Evolutionary conservation across 768 basidiomycete genomes (phyloP).

Genomic region (Rhizopogon sp.): DNA sequence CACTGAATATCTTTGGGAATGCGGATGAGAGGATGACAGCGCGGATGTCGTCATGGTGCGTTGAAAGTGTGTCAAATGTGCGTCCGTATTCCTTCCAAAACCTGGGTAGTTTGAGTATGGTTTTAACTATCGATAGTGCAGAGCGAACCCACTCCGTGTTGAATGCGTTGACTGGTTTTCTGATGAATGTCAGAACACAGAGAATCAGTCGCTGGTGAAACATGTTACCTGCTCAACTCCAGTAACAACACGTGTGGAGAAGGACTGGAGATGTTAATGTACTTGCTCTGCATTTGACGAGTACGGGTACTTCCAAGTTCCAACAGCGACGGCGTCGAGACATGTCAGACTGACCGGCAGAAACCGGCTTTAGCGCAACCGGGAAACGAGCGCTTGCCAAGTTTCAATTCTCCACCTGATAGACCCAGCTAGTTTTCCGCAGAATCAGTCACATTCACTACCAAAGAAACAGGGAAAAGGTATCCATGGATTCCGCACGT

Average conservation of each 20-base stretch:
- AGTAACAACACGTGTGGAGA: conserved; percentile 35
- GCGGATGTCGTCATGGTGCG: conserved; percentile 39
- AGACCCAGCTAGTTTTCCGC: too few species aligned
- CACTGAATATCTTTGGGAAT: conserved; percentile 71
- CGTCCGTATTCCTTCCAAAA: conserved; percentile 69
- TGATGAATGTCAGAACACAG: conserved; percentile 15
- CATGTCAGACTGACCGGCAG: too few species aligned
- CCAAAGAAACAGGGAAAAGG: too few species aligned
- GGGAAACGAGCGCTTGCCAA: too few species aligned
- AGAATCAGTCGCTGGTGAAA: neutral
- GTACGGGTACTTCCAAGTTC: too few species aligned
- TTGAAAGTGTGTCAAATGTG: conserved; percentile 52
- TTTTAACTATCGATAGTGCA: neutral
- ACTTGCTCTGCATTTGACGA: conserved; percentile 6
- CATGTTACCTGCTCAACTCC: conserved; percentile 29
- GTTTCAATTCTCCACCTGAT: too few species aligned
- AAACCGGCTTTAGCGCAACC: too few species aligned
- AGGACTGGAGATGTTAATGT: conserved; percentile 30
- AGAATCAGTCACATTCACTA: too few species aligned
- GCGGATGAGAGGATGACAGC: conserved; percentile 70
- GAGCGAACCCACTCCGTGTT: conserved; percentile 33
- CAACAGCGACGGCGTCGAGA: too few species aligned
- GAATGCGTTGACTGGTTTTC: conserved; percentile 68
- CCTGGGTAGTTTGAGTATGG: conserved; percentile 27
- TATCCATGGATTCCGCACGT: too few species aligned